Evolutionary conservation across 179 eudicot genomes (phyloP).

Genomic region (Sideroxylon spinosum): DNA sequence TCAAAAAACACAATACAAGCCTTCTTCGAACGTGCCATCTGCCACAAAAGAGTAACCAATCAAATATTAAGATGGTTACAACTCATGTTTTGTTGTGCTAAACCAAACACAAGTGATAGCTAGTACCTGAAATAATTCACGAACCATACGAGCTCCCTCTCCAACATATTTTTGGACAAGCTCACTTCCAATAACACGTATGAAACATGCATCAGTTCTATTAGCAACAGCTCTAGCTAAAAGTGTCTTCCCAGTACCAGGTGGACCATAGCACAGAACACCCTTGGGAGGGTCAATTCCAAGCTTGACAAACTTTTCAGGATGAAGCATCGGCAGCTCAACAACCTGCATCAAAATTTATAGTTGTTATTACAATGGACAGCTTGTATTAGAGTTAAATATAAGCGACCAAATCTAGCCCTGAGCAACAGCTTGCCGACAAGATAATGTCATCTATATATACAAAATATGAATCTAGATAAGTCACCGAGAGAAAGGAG

Average conservation of each 20-base stretch:
- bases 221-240: conserved; percentile 94
- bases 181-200: conserved; percentile 95
- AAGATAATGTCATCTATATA: neutral
- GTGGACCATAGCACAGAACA: conserved; percentile 93
- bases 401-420: neutral
- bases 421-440: neutral
- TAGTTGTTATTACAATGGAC: neutral
- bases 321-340: conserved; percentile 96
- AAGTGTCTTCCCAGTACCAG: conserved; percentile 95
- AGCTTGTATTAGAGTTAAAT: neutral
- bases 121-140: conserved; percentile 87
- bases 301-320: conserved; percentile 90
- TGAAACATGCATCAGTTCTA: conserved; percentile 93
- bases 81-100: neutral
- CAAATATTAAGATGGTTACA: neutral
- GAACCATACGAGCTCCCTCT: conserved; percentile 99
- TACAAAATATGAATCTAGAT: neutral
- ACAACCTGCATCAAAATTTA: conserved; percentile 55
- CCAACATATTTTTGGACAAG: conserved; percentile 97
- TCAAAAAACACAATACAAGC: conserved; percentile 88
- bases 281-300: conserved; percentile 99
- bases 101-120: neutral
- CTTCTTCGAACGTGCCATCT: conserved; percentile 93
- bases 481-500: neutral
- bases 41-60: conserved; percentile 10